Conservation (phyloP, 805 yeast genomes). For the Cyberlindnera maclurae region DNA sequence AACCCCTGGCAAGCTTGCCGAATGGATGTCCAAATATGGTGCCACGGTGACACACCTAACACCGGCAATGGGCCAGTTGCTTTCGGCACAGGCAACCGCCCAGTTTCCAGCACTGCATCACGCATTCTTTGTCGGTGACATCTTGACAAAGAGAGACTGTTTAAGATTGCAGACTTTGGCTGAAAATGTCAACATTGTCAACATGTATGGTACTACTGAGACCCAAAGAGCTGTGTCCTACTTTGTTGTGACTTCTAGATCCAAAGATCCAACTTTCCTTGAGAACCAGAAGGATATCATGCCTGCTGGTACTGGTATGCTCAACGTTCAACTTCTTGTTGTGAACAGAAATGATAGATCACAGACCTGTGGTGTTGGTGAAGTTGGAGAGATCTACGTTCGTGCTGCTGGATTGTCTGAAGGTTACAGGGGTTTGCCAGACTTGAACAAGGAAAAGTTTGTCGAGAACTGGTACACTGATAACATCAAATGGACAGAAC, state of each 20-base stretch:
- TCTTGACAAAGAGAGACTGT: constrained; percentile 95
- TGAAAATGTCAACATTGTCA: constrained; percentile 80
- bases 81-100: constrained; percentile 91
- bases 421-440: constrained; percentile 90
- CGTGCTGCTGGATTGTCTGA: constrained; percentile 98
- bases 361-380: constrained; percentile 96
- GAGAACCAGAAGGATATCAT: constrained; percentile 86
- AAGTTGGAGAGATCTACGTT: constrained; percentile 96
- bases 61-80: constrained; percentile 98
- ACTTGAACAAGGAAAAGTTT: constrained; percentile 80
- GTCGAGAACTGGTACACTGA: constrained; percentile 87
- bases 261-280: constrained; percentile 63
- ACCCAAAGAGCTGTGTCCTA: constrained; percentile 97
- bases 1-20: constrained; percentile 95
- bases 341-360: constrained; percentile 85
- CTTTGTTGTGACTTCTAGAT: constrained; percentile 76
- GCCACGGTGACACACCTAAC: constrained; percentile 97
- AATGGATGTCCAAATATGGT: constrained; percentile 88
- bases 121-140: constrained; percentile 98
- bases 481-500: constrained; percentile 51
- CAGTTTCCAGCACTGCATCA: constrained; percentile 83
- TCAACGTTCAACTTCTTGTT: constrained; percentile 86
- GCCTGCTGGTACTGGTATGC: constrained; percentile 99
- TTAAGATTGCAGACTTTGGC: constrained; percentile 87
- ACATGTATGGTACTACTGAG: constrained; percentile 99